Percentiles rank a stretch among this genome's conserved stretches.
Evolutionary conservation across 768 basidiomycete genomes (phyloP).

Genomic region (Lactarius pseudohatsudake): DNA sequence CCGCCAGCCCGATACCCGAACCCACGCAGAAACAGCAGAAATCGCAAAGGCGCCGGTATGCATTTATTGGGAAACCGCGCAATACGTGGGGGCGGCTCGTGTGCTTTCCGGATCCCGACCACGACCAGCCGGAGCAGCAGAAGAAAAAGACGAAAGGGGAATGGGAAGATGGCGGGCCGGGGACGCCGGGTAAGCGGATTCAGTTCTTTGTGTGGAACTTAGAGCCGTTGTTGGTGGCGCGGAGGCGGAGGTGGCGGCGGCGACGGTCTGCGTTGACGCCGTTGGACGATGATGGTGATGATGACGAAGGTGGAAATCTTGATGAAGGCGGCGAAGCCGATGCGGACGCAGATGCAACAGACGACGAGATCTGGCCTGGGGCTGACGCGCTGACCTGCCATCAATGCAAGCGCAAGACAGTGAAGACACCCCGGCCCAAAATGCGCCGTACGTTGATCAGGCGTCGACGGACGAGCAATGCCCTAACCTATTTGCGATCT

Average conservation of each 20-base stretch:
- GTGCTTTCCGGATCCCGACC: neutral
- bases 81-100: neutral
- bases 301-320: neutral
- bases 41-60: neutral
- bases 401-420: too few species aligned
- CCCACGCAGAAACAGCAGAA: neutral
- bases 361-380: too few species aligned
- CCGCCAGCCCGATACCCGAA: neutral
- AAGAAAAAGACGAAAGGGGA: neutral
- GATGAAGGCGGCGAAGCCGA: neutral
- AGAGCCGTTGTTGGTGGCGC: neutral
- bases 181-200: neutral
- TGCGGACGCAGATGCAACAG: neutral
- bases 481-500: conserved; percentile 20
- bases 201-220: neutral
- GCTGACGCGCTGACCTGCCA: too few species aligned
- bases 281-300: neutral
- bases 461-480: conserved; percentile 1
- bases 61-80: neutral
- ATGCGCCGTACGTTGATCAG: neutral
- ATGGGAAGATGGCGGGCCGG: neutral
- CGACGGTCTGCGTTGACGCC: neutral
- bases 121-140: neutral
- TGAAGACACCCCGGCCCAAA: too few species aligned
- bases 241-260: too few species aligned